A percentile compares a stretch with the other conserved stretches of the same genome.
Conservation (phyloP, 176 grass and related monocot genomes). For the Bonia amplexicaulis region DNA sequence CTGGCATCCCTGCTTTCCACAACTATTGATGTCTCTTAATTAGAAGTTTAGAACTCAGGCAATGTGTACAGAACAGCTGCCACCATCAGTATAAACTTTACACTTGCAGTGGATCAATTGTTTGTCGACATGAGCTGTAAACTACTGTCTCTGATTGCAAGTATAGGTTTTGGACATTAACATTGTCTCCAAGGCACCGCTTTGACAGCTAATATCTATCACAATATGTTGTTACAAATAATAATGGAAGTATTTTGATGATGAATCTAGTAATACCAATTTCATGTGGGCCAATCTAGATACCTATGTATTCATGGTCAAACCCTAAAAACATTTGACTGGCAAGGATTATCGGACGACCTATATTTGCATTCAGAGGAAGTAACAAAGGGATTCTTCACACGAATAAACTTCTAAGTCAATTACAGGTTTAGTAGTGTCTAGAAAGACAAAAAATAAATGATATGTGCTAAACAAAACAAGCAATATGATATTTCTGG, state of each 20-base stretch:
- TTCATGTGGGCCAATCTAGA: background rate
- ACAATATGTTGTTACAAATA: background rate
- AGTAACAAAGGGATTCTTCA: background rate
- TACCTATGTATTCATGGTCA: background rate
- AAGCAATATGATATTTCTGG: background rate
- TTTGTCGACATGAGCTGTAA: background rate
- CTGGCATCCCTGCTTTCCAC: background rate
- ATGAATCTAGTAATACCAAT: background rate
- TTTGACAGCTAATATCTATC: background rate
- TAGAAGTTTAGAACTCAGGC: background rate
- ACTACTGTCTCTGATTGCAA: background rate
- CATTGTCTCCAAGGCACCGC: background rate
- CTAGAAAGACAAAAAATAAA: background rate
- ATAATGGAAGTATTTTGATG: background rate
- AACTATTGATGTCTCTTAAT: background rate
- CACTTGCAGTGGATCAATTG: background rate
- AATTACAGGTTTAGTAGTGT: background rate
- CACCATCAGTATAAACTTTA: background rate
- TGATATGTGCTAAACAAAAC: background rate
- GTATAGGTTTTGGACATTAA: background rate
- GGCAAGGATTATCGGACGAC: background rate
- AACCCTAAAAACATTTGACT: background rate
- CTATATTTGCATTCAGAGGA: background rate
- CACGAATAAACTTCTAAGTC: background rate
- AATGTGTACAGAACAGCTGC: background rate